Conservation (phyloP, 805 yeast genomes). For the Candida caryicola region DNA sequence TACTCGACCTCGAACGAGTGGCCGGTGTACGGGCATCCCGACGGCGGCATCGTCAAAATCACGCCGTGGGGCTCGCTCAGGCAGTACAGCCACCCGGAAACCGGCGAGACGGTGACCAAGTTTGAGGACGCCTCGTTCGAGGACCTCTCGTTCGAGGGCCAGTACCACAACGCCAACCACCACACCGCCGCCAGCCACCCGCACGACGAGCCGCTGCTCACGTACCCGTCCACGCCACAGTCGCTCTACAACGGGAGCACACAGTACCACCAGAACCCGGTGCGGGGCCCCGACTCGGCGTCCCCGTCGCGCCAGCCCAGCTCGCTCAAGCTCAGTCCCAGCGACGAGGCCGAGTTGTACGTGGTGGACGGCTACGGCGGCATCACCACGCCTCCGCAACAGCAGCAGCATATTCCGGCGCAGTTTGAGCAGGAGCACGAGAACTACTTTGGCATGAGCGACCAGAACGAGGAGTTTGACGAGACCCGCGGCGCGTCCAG, state of each 20-base stretch:
- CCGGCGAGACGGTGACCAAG: constrained; percentile 45
- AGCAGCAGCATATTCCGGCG: constrained; percentile 4
- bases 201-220: constrained; percentile 3
- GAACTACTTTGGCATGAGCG: constrained; percentile 26
- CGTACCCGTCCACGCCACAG: constrained; percentile 16
- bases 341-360: constrained; percentile 38
- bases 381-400: constrained; percentile 12
- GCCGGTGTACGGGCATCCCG: constrained; percentile 59
- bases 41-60: constrained; percentile 59
- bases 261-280: constrained; percentile 4
- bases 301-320: neutral
- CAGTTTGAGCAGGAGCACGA: constrained; percentile 27
- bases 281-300: neutral
- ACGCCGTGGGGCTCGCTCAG: constrained; percentile 65
- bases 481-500: neutral
- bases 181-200: constrained; percentile 1
- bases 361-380: constrained; percentile 33
- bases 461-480: constrained; percentile 4
- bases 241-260: constrained; percentile 6
- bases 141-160: constrained; percentile 17
- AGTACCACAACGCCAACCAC: neutral
- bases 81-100: constrained; percentile 37
- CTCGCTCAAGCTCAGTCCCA: constrained; percentile 28
- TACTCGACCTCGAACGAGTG: constrained; percentile 37
- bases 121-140: constrained; percentile 43